Evolutionary conservation across 1,284 basidiomycete genomes (phyloP).

Genomic region (Ustilago vetiveriae): DNA sequence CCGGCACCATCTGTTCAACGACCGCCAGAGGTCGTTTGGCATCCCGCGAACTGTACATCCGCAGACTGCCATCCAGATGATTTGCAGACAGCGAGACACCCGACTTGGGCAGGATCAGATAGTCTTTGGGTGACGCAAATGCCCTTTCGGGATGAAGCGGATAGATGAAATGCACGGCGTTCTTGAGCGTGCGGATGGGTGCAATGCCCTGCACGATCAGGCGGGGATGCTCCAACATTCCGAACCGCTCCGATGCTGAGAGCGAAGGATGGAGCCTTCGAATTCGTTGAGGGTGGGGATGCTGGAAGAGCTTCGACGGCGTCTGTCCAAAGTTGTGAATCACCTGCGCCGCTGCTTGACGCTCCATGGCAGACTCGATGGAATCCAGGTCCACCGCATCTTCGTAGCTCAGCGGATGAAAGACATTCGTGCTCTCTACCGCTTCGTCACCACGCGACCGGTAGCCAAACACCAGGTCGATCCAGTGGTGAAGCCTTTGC

Average conservation of each 20-base stretch:
- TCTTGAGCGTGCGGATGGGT: slow-evolving; percentile 61
- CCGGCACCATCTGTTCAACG: slow-evolving; percentile 63
- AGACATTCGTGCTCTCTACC: slow-evolving; percentile 79
- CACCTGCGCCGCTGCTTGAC: slow-evolving; percentile 90
- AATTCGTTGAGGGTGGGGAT: slow-evolving; percentile 80
- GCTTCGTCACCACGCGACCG: slow-evolving; percentile 59
- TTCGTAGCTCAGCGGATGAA: slow-evolving; percentile 93
- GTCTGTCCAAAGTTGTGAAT: slow-evolving; percentile 81
- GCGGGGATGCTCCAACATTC: slow-evolving; percentile 78
- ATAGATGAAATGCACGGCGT: slow-evolving; percentile 71
- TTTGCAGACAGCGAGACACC: slow-evolving; percentile 76
- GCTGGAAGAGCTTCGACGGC: slow-evolving; percentile 76
- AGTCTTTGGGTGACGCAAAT: slow-evolving; percentile 74
- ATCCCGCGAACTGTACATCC: slow-evolving; percentile 68
- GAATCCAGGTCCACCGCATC: slow-evolving; percentile 72
- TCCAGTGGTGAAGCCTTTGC: slow-evolving; percentile 85
- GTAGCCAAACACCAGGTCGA: slow-evolving; percentile 75
- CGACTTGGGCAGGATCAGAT: slow-evolving; percentile 73
- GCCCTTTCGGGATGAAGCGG: slow-evolving; percentile 74
- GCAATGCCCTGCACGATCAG: slow-evolving; percentile 64
- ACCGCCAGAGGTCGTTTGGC: slow-evolving; percentile 73
- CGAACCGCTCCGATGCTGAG: slow-evolving; percentile 69
- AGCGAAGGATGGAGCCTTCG: slow-evolving; percentile 42
- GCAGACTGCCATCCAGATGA: slow-evolving; percentile 71
- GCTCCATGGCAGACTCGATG: slow-evolving; percentile 84